A percentile compares a stretch with the other conserved stretches of the same genome.
Evolutionary conservation across 306 rosid genomes (phyloP).

Genomic region (Canavalia gladiata): DNA sequence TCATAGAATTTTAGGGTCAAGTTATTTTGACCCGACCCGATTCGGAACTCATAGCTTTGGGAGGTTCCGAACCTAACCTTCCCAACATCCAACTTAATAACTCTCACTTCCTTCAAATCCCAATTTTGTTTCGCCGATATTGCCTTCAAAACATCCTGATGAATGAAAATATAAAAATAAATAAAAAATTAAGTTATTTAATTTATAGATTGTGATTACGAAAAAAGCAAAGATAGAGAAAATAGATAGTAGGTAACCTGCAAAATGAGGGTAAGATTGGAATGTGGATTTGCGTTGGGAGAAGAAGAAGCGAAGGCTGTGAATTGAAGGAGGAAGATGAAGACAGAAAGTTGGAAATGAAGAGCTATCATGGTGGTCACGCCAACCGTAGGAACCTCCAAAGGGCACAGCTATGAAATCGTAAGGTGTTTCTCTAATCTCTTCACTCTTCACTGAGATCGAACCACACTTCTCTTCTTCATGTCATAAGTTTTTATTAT

Average conservation of each 20-base stretch:
- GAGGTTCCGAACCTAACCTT: conserved; percentile 68
- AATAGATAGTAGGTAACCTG: conserved; percentile 55
- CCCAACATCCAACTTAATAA: conserved; percentile 63
- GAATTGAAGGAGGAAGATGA: conserved; percentile 55
- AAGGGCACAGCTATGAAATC: neutral
- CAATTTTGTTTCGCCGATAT: conserved; percentile 70
- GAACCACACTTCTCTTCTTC: no score
- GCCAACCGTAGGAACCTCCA: neutral
- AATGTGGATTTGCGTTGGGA: conserved; percentile 17
- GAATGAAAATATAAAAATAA: neutral
- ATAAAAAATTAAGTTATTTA: neutral
- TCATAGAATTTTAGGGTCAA: conserved; percentile 66
- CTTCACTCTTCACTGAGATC: no score
- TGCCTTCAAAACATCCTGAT: conserved; percentile 77
- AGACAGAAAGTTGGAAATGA: conserved; percentile 34
- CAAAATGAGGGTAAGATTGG: conserved; percentile 57
- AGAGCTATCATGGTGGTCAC: conserved; percentile 26
- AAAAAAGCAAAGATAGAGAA: neutral
- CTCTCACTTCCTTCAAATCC: conserved; percentile 60
- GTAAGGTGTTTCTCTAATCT: neutral
- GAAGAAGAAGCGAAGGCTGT: conserved; percentile 46
- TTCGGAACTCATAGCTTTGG: conserved; percentile 60
- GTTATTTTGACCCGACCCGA: conserved; percentile 64
- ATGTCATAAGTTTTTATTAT: no score
- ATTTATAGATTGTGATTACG: no score